Base-by-base conservation (phyloP, 257 asterid species). In the Primulina eburnea region DNA sequence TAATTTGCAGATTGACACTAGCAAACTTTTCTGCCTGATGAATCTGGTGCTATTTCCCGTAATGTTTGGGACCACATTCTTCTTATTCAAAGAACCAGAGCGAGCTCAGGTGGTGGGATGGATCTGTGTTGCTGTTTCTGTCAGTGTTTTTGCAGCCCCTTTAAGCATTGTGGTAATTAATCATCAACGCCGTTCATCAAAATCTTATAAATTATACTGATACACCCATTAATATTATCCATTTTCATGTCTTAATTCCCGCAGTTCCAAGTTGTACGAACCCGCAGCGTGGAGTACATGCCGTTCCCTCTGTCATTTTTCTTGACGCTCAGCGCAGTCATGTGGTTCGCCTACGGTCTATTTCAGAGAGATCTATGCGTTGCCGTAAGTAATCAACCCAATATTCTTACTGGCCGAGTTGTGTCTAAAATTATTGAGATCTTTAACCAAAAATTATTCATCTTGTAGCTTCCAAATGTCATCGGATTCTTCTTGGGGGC, bases 281-380 rank as follows among this genome's bases (percentile, higher is more conserved):
- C 96, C 2, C 76, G 84, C 32, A 93, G 96, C 35, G 96, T 88
- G 10, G 96, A 93, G 66, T 93, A 84, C 88, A 80, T 93, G 96
- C 96, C 97, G 0, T 81, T 93, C 71, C 67, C 79, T 20, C 73
- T 93, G 71, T 90, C 97, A 9, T 83, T 89, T 52, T 82, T 83
- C 83, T 84, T 93, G 78, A 90, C 99, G 0, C 30, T 89, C 65
- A 90, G 89, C 47, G 98, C 97, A 26, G 67, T 93, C 53, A 75
- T 81, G 84, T 93, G 98, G 98, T 89, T 90, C 62, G 79, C 75
- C 11, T 93, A 93, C 64, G 97, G 98, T 9, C 33, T 86, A 11
- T 69, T 89, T 3, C 71, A 55, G 14, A 76, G 59, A 56, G 98
- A 93, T 61, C 26, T 78, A 26, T 82, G 81, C 32, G 75, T 85